Percentiles rank a stretch among this genome's conserved stretches.
These are phyloP conservation scores for Eimeria acervulina DNA, from an alignment of 169 alveolate species.

Conservation along the genomic window DNA sequence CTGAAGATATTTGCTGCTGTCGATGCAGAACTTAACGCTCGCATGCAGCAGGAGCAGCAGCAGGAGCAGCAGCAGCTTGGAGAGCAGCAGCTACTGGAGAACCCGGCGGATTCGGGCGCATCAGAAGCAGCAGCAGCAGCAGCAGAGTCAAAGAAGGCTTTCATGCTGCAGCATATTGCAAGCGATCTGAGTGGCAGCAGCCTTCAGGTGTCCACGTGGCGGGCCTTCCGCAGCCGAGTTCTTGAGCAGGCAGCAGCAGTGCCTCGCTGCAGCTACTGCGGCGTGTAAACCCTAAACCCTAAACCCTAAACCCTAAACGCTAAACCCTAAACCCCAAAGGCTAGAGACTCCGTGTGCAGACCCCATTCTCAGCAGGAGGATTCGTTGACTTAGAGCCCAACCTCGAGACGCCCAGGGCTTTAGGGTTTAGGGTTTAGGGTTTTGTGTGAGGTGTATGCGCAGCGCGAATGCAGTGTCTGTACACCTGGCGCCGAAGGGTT, in stretches of 20 bases:
- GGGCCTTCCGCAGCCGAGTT: slow-evolving; percentile 11
- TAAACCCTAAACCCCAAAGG: slow-evolving; percentile 42
- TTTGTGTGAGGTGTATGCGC: background rate
- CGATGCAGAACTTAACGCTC: background rate
- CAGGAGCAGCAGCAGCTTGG: background rate
- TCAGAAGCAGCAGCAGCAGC: slow-evolving; percentile 3
- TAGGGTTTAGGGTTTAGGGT: slow-evolving; percentile 1
- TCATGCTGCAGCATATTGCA: slow-evolving; percentile 35
- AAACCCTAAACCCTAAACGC: slow-evolving; percentile 54
- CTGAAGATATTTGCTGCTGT: slow-evolving; percentile 47
- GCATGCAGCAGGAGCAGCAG: slow-evolving; percentile 10
- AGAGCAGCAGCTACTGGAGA: slow-evolving; percentile 32
- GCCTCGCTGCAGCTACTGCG: background rate
- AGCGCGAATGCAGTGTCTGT: slow-evolving; percentile 59
- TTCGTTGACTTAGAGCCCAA: background rate
- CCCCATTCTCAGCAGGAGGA: background rate
- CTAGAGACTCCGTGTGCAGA: background rate
- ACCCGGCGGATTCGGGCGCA: background rate
- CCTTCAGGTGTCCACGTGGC: slow-evolving; percentile 78
- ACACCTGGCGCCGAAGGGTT: slow-evolving; percentile 57
- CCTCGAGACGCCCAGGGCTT: background rate
- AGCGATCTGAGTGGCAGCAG: slow-evolving; percentile 43
- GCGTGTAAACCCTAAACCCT: background rate
- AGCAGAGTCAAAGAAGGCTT: background rate
- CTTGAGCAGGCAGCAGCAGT: slow-evolving; percentile 43